Base-by-base conservation (phyloP, 1,284 basidiomycete genomes). In the Takashimella tepidaria region DNA sequence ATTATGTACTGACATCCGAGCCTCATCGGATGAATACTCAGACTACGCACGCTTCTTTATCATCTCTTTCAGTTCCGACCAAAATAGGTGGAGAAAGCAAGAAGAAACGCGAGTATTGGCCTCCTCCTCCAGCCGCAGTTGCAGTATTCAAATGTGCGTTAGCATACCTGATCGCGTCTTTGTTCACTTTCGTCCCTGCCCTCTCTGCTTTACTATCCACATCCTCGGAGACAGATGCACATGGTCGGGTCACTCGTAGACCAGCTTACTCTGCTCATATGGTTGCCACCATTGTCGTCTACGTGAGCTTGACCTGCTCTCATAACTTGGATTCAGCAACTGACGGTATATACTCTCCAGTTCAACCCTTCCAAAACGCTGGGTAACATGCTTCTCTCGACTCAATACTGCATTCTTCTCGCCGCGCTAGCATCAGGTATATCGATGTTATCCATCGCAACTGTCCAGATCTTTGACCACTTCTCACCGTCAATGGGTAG, bases 121-220 rank as follows among this genome's bases (percentile, higher is more conserved):
- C 61, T 3, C 62, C 62, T 4, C 60, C 61, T 1, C 65, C 67
- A 0, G 61, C 58, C 22, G 45, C 58, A 12, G 56, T 67, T 2
- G 61, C 67, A 4, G 84, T 97, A 47, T 72, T 92, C 63, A 98
- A 98, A 77, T 98, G 95, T 74, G 83, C 85, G 0, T 78, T 97
- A 10, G 89, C 93, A 0, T 98, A 98, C 72, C 84, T 92, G 55
- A 75, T 97, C 56, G 92, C 83, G 2, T 92, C 89, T 0, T 78
- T 98, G 10, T 98, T 97, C 80, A 98, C 95, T 0, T 98, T 92
- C 71, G 84, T 85, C 6, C 85, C 88, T 0, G 42, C 57, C 0
- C 68, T 82, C 0, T 70, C 74, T 10, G 51, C 48, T 1, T 45
- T 73, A 10, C 61, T 77, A 1, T 72, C 71, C 8, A 69, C 62